Evolutionary conservation across 129 eudicot species (phyloP), one percentile per base, ranked within the genome.

Genomic region (Smallanthus sonchifolius): DNA sequence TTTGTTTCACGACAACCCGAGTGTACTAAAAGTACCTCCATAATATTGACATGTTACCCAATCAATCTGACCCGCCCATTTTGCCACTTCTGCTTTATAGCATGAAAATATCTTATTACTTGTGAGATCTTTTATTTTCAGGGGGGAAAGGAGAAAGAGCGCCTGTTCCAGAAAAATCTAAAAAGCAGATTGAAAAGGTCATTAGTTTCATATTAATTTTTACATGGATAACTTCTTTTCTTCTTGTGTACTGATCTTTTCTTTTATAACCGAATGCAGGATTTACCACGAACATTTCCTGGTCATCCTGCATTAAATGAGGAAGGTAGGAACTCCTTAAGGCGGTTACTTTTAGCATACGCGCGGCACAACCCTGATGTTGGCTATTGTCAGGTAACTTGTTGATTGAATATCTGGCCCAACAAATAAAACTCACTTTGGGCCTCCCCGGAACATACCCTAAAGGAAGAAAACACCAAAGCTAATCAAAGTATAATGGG

Each of bases 171-270:
- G 97, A 95, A 52, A 91, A 82, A 84, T 78, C 76, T 85, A 95
- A 51, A 81, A 95, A 88, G 81, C 97, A 95, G 86, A 95, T 95
- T 82, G 99, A 95, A 88, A 95, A 95, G 99, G 99, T 95, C 86
- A 80, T 80, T 83, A 72, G 78, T 77, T 30, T 60, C 66, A 32
- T 60, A 82, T 82, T 84, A 65, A 68, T 65, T 81, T 37, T 82
- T 67, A 60, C 79, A 28, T 78, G 69, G 67, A 32, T 14, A 61
- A 61, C 20, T 40, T 52, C 37, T 59, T 47, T 11, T 28, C 67
- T 74, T 59, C 64, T 32, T 11, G 24, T 65, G 74, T 60, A 73
- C 92, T 87, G 66, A 85, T 40, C 49, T 80, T 69, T 39, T 79
- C 70, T 34, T 61, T 13, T 24, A 24, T 24, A 24, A 40, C 63